Evolutionary conservation across 2,329 filamentous ascomycete species (phyloP).

Genomic region (Alternaria solani): DNA sequence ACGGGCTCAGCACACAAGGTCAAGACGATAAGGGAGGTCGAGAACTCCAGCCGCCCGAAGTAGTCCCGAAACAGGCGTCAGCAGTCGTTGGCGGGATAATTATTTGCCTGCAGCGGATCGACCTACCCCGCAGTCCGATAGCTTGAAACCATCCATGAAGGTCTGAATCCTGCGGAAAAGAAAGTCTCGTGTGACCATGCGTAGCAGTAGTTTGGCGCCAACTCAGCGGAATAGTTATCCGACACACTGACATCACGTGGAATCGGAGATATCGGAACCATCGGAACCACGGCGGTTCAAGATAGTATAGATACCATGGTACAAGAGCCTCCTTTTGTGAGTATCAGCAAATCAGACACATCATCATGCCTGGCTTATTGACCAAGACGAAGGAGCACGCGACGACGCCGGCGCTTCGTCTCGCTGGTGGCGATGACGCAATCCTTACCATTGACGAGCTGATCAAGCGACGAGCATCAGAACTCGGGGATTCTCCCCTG

Average conservation of each 20-base stretch:
- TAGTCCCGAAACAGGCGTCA: not conserved
- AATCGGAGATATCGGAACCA: not conserved
- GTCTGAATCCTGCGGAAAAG: not conserved
- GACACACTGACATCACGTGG: not conserved
- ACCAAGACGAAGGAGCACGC: constrained; percentile 16
- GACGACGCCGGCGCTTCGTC: constrained; percentile 4
- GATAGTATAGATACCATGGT: not conserved
- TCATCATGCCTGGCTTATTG: constrained; percentile 23
- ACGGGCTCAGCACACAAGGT: not conserved
- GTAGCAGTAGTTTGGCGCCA: not conserved
- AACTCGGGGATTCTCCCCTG: constrained; percentile 26
- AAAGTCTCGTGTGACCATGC: not conserved
- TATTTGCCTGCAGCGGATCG: not conserved
- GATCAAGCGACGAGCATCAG: constrained; percentile 28
- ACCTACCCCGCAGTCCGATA: not conserved
- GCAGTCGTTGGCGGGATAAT: not conserved
- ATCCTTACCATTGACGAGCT: constrained; percentile 38
- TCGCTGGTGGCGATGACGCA: constrained; percentile 13
- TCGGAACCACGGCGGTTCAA: not conserved
- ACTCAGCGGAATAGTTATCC: not conserved
- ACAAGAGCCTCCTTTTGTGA: not conserved
- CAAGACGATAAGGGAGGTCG: not conserved
- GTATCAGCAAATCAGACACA: not conserved
- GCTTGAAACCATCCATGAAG: not conserved
- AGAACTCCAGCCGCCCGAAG: not conserved